Evolutionary conservation across 2,329 filamentous ascomycete genomes (phyloP).

Genomic region (Zymoseptoria tritici): DNA sequence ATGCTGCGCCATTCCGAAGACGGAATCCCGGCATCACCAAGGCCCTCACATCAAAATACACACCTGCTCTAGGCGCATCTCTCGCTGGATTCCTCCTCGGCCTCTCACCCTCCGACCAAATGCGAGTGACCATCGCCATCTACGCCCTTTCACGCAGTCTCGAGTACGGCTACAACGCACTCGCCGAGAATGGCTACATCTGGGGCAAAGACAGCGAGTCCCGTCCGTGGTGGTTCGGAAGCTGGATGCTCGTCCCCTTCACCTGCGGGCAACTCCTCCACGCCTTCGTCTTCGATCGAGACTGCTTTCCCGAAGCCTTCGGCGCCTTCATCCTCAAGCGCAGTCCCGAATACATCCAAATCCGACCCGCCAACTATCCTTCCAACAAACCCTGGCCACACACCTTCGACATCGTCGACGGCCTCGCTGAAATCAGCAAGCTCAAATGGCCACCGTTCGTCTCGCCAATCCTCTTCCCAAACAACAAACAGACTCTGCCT

Average conservation of each 20-base stretch:
- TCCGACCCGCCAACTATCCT: slow-evolving; percentile 62
- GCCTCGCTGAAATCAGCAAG: slow-evolving; percentile 69
- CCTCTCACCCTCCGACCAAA: slow-evolving; percentile 61
- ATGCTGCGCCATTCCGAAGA: slow-evolving; percentile 69
- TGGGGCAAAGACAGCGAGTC: slow-evolving; percentile 39
- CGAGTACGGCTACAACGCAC: slow-evolving; percentile 78
- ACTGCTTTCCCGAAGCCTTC: slow-evolving; percentile 49
- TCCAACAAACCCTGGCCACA: slow-evolving; percentile 67
- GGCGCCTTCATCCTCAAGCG: slow-evolving; percentile 60
- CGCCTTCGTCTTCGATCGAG: slow-evolving; percentile 45
- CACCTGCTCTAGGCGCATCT: slow-evolving; percentile 84
- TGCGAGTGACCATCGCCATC: slow-evolving; percentile 74
- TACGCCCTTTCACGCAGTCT: slow-evolving; percentile 73
- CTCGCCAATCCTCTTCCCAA: slow-evolving; percentile 80
- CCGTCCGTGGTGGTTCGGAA: slow-evolving; percentile 58
- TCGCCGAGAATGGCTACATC: slow-evolving; percentile 62
- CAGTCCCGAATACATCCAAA: slow-evolving; percentile 72
- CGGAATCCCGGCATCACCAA: slow-evolving; percentile 72
- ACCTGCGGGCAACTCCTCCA: slow-evolving; percentile 44
- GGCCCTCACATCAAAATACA: slow-evolving; percentile 72
- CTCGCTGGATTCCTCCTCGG: slow-evolving; percentile 77
- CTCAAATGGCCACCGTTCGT: slow-evolving; percentile 82
- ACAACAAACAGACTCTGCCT: slow-evolving; percentile 49
- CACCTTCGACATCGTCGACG: slow-evolving; percentile 69
- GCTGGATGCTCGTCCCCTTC: slow-evolving; percentile 45